Evolutionary conservation across 1,139 yeast species (phyloP), one percentile per base, ranked within the genome.

Genomic region (Pichia sp.): DNA sequence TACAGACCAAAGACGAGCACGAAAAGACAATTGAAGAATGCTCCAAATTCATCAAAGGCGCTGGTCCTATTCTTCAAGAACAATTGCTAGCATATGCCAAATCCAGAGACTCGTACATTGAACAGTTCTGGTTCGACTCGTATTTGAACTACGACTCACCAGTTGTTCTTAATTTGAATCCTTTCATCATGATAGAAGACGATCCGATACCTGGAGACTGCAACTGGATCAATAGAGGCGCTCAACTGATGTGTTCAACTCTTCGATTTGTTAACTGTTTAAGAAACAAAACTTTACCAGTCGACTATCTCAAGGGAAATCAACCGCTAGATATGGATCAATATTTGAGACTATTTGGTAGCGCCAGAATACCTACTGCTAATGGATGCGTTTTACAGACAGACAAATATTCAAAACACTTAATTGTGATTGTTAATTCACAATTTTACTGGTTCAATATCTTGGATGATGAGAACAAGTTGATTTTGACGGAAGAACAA

Each of bases 401-500:
- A 4, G 95, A 86, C 61, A 62, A 73, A 23, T 69, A 78, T 11
- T 79, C 94, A 2, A 83, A 79, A 56, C 96, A 87, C 61, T 79
- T 87, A 45, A 84, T 85, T 32, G 90, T 87, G n/a, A 68, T 85
- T 61, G 81, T 88, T 52, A 81, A 84, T 58, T 85, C 95, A 4
- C 95, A 87, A 63, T 84, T 86, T 64, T 87, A 87, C 65, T 87
- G 96, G 95, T 87, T 87, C 62, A 95, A 87, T 61, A 96, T 87
- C 2, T 69, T 87, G 57, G 95, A 86, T 62, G 72, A 72, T 44
- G 68, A 79, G 50, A 77, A 84, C 59, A 81, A 84, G 57, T 68
- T 87, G 52, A 72, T 85, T 44, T 67, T 85, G 58, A 72, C 81
- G 3, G 94, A 86, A 58, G 79, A 76, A 48, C 95, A 85, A 61